Evolutionary conservation across 2,329 filamentous ascomycete genomes (phyloP).

Genomic region (Mycosphaerella arachidis): DNA sequence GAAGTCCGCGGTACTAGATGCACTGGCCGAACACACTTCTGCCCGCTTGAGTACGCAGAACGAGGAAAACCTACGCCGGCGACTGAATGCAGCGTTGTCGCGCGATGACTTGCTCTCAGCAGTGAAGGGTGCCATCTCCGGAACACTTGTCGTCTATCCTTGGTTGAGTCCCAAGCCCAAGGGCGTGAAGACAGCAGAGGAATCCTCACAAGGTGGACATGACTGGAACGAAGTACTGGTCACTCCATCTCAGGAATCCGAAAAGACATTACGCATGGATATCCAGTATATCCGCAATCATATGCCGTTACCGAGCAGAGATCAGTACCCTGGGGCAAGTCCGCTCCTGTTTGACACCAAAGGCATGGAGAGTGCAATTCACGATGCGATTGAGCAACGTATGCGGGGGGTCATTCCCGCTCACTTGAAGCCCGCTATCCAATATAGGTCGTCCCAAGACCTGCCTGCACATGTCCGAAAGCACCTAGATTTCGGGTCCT

Average conservation of each 20-base stretch:
- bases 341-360: not conserved
- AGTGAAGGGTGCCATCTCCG: not conserved
- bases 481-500: not conserved
- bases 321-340: not conserved
- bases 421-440: not conserved
- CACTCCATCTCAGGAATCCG: not conserved
- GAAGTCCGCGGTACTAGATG: not conserved
- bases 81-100: not conserved
- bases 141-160: not conserved
- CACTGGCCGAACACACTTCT: not conserved
- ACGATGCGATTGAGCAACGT: not conserved
- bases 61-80: not conserved
- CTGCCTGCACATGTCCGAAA: not conserved
- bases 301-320: not conserved
- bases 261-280: not conserved
- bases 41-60: not conserved
- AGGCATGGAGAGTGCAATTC: not conserved
- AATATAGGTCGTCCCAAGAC: not conserved
- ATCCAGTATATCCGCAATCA: not conserved
- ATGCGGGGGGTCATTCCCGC: not conserved
- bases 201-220: not conserved
- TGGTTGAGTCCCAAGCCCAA: not conserved
- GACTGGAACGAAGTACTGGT: not conserved
- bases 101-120: not conserved
- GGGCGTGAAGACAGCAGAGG: not conserved